Base-by-base conservation (phyloP, 2,329 filamentous ascomycete genomes). In the Fusarium circinatum region DNA sequence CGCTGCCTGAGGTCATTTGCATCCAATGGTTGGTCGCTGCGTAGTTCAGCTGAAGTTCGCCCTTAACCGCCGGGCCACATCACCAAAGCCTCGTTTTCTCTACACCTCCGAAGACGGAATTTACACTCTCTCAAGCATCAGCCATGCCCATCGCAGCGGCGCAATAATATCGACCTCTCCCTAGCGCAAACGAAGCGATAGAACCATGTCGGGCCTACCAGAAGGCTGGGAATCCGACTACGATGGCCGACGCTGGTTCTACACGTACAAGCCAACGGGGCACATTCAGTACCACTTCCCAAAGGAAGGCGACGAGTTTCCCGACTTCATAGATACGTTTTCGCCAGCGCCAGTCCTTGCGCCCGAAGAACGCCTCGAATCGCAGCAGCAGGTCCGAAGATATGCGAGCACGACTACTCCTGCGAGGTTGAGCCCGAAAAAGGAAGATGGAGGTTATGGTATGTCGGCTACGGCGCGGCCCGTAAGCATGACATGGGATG, bases 161-260 rank as follows among this genome's bases (percentile, higher is more conserved):
- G 55, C 67, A 62, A 74, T 73, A 71, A 62, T 74, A 70, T n/a
- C 34, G 54, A 45, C 47, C 47, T 52, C 34, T 55, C 51, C 12
- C 38, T 28, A 65, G 58, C 24, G 41, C 28, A 45, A 70, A 48
- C 58, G 48, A 63, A 70, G 54, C 63, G 42, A 71, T 48, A 44
- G 41, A 63, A 74, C 55, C 39, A 82, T 82, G 79, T 61, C 78
- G 26, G 81, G 79, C 55, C 85, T 90, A 38, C 87, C 87, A 5
- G 81, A 84, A 13, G 86, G 86, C 62, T 90, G 89, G 89, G 87
- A 89, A 65, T 85, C 82, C 76, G 89, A 90, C 78, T 89, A 90
- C 74, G 88, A 90, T 71, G 88, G 88, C 60, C 75, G 73, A 26
- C 85, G 89, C 32, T 90, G 89, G 89, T 86, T 89, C 80, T 90